A percentile compares a stretch with the other conserved stretches of the same genome.
Conservation (phyloP, 2,329 filamentous ascomycete species). For the Verticillium nubilum region DNA sequence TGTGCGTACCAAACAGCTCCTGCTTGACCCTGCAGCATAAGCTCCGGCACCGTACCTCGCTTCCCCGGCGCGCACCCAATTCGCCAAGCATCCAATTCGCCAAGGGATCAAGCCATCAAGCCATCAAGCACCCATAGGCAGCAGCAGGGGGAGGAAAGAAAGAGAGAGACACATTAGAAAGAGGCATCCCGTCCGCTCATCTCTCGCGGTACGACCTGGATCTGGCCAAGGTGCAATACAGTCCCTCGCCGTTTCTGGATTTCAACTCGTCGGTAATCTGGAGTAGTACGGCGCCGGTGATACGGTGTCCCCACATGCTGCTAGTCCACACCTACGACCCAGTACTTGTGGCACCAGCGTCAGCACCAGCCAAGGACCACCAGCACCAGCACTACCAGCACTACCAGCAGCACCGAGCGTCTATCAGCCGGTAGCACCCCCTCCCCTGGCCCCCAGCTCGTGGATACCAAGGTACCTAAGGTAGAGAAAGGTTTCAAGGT, state of each 20-base stretch:
- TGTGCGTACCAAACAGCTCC: not conserved
- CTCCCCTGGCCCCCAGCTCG: not conserved
- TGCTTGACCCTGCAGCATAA: not conserved
- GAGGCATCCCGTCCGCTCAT: not conserved
- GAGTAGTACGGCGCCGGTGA: conserved; percentile 10
- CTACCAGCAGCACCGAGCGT: conserved; percentile 1
- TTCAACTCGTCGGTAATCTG: conserved; percentile 18
- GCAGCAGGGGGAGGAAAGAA: not conserved
- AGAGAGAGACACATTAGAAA: not conserved
- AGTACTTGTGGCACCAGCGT: not conserved
- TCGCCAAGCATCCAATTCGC: not conserved
- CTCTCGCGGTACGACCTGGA: not conserved
- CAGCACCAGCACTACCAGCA: too few species aligned
- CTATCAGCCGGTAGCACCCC: not conserved
- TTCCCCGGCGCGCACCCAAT: not conserved
- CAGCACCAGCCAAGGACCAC: not conserved
- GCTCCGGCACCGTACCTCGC: not conserved
- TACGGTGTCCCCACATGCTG: not conserved
- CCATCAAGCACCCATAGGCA: not conserved
- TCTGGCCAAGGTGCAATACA: not conserved
- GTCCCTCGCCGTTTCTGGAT: conserved; percentile 6
- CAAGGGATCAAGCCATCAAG: too few species aligned
- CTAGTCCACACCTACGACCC: not conserved
- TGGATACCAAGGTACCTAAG: not conserved
- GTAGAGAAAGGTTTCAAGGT: not conserved